A percentile compares a stretch with the other conserved stretches of the same genome.
Evolutionary conservation across 2,329 filamentous ascomycete genomes (phyloP).

Genomic region (Penicillium brevicompactum): DNA sequence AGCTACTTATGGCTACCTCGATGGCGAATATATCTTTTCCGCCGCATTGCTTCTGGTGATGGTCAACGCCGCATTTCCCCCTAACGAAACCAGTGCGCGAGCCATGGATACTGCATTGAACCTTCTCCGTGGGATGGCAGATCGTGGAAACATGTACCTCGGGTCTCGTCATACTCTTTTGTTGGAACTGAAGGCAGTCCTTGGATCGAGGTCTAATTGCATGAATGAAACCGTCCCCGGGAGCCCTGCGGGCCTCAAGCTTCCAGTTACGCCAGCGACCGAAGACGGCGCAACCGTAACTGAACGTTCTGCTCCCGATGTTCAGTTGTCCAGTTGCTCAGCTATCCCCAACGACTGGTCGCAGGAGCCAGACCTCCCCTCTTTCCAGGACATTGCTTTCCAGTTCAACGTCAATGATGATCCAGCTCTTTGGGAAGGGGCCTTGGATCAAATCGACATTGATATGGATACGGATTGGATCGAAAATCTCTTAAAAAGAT

Average conservation of each 20-base stretch:
- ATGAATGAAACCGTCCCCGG: conserved; percentile 1
- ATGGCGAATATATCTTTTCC: conserved; percentile 59
- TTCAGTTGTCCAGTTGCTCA: background rate
- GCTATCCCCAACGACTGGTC: conserved; percentile 20
- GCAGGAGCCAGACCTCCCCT: conserved; percentile 21
- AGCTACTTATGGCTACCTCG: conserved; percentile 61
- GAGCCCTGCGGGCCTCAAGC: conserved; percentile 1
- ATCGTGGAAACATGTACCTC: conserved; percentile 56
- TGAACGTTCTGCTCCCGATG: background rate
- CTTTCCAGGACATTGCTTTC: conserved; percentile 36
- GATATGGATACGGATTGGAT: conserved; percentile 47
- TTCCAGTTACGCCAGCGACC: conserved; percentile 18
- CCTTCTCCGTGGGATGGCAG: conserved; percentile 54
- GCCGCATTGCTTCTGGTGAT: conserved; percentile 58
- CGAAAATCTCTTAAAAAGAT: conserved; percentile 32
- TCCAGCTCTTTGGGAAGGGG: conserved; percentile 45
- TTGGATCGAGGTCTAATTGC: conserved; percentile 23
- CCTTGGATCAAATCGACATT: conserved; percentile 43
- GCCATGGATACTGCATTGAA: conserved; percentile 52
- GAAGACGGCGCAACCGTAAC: conserved; percentile 14
- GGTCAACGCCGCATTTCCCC: conserved; percentile 57
- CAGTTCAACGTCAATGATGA: conserved; percentile 42
- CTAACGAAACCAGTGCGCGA: conserved; percentile 43
- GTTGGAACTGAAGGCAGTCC: conserved; percentile 36
- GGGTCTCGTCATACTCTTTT: conserved; percentile 43